Percentiles rank a stretch among this genome's conserved stretches.
These are phyloP conservation scores for Ogataea degrootiae DNA, from an alignment of 805 yeast genomes.

Conservation along the genomic window DNA sequence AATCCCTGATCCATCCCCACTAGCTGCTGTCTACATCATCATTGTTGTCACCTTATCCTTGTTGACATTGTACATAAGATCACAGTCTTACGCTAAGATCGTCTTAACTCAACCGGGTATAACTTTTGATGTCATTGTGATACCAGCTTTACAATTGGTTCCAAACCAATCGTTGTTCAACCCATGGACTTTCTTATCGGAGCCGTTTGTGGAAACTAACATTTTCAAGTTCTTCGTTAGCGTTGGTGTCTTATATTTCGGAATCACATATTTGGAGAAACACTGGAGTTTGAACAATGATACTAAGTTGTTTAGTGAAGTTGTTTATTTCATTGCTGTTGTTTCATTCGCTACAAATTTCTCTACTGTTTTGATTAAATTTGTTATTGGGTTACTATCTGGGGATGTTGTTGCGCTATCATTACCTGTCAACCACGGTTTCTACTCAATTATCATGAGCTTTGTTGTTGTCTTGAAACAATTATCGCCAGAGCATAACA, in stretches of 20 bases:
- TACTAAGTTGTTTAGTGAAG: slow-evolving; percentile 32
- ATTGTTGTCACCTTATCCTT: slow-evolving; percentile 37
- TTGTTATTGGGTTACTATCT: slow-evolving; percentile 19
- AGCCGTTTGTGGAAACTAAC: slow-evolving; percentile 61
- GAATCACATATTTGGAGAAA: slow-evolving; percentile 44
- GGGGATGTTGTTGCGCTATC: slow-evolving; percentile 35
- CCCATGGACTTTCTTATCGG: slow-evolving; percentile 62
- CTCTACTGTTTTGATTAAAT: slow-evolving; percentile 38
- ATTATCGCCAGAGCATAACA: slow-evolving; percentile 52
- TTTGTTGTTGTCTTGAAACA: slow-evolving; percentile 55
- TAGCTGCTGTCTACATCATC: slow-evolving; percentile 41
- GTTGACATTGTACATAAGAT: slow-evolving; percentile 38
- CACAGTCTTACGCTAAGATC: slow-evolving; percentile 28
- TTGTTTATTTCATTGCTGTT: slow-evolving; percentile 45
- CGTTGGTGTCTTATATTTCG: slow-evolving; percentile 31
- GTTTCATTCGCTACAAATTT: slow-evolving; percentile 56
- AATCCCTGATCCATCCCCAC: slow-evolving; percentile 35
- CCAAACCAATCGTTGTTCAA: slow-evolving; percentile 50
- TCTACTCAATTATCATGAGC: slow-evolving; percentile 44
- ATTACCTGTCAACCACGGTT: slow-evolving; percentile 48
- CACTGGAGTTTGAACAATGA: slow-evolving; percentile 37
- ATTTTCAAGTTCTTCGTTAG: slow-evolving; percentile 41
- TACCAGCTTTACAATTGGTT: slow-evolving; percentile 55
- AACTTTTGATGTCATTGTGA: slow-evolving; percentile 38
- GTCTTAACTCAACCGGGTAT: slow-evolving; percentile 19